phyloP scores from a whole-genome alignment of 768 basidiomycete genomes.

The Pleurotus tuoliensis region DNA sequence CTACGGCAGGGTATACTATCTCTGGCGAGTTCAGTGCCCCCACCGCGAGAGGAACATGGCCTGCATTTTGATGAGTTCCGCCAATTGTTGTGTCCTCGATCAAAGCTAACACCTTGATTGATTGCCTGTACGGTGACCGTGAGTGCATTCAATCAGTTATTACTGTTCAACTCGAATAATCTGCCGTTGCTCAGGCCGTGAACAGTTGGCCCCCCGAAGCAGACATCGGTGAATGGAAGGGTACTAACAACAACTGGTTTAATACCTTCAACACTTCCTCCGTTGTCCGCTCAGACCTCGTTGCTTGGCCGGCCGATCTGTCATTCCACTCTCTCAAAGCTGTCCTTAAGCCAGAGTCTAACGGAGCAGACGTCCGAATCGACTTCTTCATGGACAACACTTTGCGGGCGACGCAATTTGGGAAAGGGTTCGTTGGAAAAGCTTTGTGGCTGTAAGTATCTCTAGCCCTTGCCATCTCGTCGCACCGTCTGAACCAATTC shows the following conservation, averaged over 20 bases:
- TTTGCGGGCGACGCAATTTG: conserved; percentile 33
- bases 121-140: conserved; percentile 26
- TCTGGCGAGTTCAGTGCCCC: conserved; percentile 41
- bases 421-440: conserved; percentile 35
- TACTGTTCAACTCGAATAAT: neutral
- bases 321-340: conserved; percentile 41
- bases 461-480: neutral
- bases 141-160: neutral
- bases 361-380: conserved; percentile 33
- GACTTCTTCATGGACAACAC: conserved; percentile 39
- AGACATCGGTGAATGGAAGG: conserved; percentile 45
- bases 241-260: conserved; percentile 39
- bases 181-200: conserved; percentile 25
- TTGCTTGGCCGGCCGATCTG: conserved; percentile 38
- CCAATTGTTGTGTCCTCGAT: neutral
- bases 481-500: too few relatives aligned
- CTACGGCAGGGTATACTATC: conserved; percentile 30
- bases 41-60: conserved; percentile 38
- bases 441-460: conserved; percentile 37
- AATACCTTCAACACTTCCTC: conserved; percentile 44
- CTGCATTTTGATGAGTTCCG: conserved; percentile 35
- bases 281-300: conserved; percentile 33
- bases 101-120: neutral
- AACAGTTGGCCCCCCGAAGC: conserved; percentile 40
- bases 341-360: conserved; percentile 33